Conservation (phyloP, 495 filamentous ascomycete genomes). For the Paragyromitra xinjiangensis region DNA sequence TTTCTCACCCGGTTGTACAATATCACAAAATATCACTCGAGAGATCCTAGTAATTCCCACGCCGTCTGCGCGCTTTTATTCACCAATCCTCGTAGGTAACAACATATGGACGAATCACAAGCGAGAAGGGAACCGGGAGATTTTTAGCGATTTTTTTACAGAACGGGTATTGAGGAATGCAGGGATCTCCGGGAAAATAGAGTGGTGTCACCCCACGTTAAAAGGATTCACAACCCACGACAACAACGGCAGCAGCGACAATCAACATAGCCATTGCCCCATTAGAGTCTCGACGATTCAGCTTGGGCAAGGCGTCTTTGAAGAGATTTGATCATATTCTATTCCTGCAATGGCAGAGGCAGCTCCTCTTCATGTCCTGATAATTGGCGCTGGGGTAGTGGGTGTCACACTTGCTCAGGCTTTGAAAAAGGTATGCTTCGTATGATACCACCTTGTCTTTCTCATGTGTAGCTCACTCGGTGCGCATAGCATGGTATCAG, state of each 20-base stretch:
- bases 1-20: too few species aligned
- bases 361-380: constrained; percentile 61
- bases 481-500: constrained; percentile 45
- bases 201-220: neutral
- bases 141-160: neutral
- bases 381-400: constrained; percentile 69
- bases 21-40: neutral
- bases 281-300: neutral
- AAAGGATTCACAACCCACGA: neutral
- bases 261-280: neutral
- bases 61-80: neutral
- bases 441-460: constrained; percentile 1
- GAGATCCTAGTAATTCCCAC: neutral
- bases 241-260: neutral
- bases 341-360: constrained; percentile 16
- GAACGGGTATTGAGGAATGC: neutral
- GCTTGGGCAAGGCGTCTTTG: neutral
- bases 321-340: neutral
- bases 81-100: neutral
- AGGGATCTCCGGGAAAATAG: constrained; percentile 11
- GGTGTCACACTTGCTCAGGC: constrained; percentile 69
- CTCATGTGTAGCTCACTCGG: neutral
- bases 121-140: neutral
- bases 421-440: constrained; percentile 60
- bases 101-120: neutral